These are phyloP conservation scores for Fusarium algeriense DNA, from an alignment of 2,329 filamentous ascomycete genomes.

Conservation along the genomic window DNA sequence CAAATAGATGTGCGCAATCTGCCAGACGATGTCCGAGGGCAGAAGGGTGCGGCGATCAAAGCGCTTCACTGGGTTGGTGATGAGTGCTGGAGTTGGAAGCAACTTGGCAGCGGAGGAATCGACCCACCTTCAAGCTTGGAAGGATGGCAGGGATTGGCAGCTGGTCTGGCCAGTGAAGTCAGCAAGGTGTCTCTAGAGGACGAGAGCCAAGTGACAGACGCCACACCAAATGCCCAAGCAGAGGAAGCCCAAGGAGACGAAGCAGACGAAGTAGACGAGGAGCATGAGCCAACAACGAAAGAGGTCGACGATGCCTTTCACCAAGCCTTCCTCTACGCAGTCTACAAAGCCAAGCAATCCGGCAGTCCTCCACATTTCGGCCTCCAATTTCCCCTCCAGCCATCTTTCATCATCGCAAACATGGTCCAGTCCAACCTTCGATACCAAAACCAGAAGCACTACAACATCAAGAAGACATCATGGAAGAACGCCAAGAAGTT, in stretches of 20 bases:
- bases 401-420: slow-evolving; percentile 41
- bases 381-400: slow-evolving; percentile 38
- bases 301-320: slow-evolving; percentile 37
- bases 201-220: not conserved
- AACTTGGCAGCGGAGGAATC: slow-evolving; percentile 39
- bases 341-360: slow-evolving; percentile 34
- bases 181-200: slow-evolving; percentile 6
- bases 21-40: slow-evolving; percentile 26
- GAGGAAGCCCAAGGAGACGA: not conserved
- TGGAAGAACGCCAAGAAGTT: slow-evolving; percentile 45
- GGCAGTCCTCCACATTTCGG: slow-evolving; percentile 31
- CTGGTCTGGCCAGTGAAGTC: not conserved
- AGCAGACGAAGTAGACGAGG: slow-evolving; percentile 9
- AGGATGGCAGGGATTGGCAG: slow-evolving; percentile 33
- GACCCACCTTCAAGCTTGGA: slow-evolving; percentile 31
- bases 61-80: slow-evolving; percentile 41
- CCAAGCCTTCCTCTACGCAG: slow-evolving; percentile 40
- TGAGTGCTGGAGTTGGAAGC: slow-evolving; percentile 42
- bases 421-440: slow-evolving; percentile 43
- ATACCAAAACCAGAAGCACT: slow-evolving; percentile 33
- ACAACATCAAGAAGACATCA: slow-evolving; percentile 43
- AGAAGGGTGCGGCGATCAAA: slow-evolving; percentile 40
- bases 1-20: slow-evolving; percentile 34
- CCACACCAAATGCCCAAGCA: not conserved
- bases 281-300: slow-evolving; percentile 37